Percentiles rank a stretch among this genome's conserved stretches.
phyloP scores from a whole-genome alignment of 768 basidiomycete genomes.

The Hygrophoropsis aurantiaca region DNA sequence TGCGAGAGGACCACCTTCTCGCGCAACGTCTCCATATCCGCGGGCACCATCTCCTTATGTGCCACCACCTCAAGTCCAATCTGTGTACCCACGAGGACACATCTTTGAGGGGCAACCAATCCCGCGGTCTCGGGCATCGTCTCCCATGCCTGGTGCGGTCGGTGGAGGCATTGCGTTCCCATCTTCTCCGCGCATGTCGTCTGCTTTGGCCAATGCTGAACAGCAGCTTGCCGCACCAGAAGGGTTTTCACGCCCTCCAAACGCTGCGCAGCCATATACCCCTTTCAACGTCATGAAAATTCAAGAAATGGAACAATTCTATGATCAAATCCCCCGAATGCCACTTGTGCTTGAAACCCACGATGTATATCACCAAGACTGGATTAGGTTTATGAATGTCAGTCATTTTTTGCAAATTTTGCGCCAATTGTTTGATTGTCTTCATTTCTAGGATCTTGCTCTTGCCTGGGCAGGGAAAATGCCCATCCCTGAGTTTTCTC shows the following conservation, averaged over 20 bases:
- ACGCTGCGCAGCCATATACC: conserved; percentile 63
- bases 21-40: conserved; percentile 39
- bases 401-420: conserved; percentile 16
- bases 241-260: conserved; percentile 73
- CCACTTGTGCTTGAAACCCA: conserved; percentile 70
- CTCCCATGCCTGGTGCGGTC: conserved; percentile 51
- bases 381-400: conserved; percentile 78
- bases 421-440: not conserved
- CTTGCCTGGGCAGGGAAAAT: conserved; percentile 78
- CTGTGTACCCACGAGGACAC: conserved; percentile 58
- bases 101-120: conserved; percentile 55
- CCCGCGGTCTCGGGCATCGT: conserved; percentile 44
- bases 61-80: conserved; percentile 15
- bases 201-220: conserved; percentile 20
- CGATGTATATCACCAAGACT: conserved; percentile 77
- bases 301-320: conserved; percentile 75
- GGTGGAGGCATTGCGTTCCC: conserved; percentile 26
- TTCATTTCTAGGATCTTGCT: conserved; percentile 56
- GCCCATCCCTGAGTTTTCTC: conserved; percentile 54
- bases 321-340: conserved; percentile 67
- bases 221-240: conserved; percentile 61
- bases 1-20: conserved; percentile 24
- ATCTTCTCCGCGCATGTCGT: conserved; percentile 27
- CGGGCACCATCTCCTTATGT: conserved; percentile 30
- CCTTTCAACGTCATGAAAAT: conserved; percentile 72